phyloP scores from a whole-genome alignment of 2,329 filamentous ascomycete species.

The Penicillium sp. region DNA sequence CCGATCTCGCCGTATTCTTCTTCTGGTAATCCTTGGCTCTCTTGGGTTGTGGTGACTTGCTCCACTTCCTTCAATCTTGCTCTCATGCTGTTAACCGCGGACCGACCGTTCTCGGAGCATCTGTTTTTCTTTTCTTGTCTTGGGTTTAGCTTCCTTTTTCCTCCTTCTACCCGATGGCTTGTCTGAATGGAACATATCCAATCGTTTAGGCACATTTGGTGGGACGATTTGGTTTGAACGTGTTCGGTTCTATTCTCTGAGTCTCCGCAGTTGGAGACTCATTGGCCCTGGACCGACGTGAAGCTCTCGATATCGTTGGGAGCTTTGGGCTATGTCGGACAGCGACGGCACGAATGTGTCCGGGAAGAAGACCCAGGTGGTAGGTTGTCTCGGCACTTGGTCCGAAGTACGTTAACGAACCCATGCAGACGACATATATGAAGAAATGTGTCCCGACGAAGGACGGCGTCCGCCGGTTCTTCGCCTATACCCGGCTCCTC shows the following conservation, averaged over 20 bases:
- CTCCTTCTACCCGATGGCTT: background rate
- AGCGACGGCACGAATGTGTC: background rate
- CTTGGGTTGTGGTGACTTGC: background rate
- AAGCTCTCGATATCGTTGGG: background rate
- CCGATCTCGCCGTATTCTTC: background rate
- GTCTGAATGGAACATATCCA: background rate
- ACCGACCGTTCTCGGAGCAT: background rate
- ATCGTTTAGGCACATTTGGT: background rate
- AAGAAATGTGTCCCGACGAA: slow-evolving; percentile 23
- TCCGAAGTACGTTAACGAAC: background rate
- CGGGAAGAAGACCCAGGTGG: background rate
- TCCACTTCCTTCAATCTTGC: background rate
- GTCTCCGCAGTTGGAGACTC: background rate
- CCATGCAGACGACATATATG: slow-evolving; percentile 8
- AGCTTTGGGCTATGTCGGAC: background rate
- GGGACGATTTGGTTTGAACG: background rate
- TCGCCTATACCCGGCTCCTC: slow-evolving; percentile 24
- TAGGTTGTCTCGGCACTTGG: background rate
- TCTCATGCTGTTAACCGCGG: background rate
- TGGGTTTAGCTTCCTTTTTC: background rate
- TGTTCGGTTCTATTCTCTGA: background rate
- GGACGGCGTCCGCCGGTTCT: slow-evolving; percentile 16
- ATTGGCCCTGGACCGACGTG: background rate
- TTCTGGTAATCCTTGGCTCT: background rate
- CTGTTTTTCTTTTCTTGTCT: background rate